A percentile compares a stretch with the other conserved stretches of the same genome.
Conservation (phyloP, 345 rosid species). For the Brassica napus region Da-Ae NC_063448.1:33902001-33902500, state of each 20-base stretch:
- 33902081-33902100: slow-evolving; percentile 11
- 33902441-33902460: too few relatives aligned
- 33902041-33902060: slow-evolving; percentile 26
- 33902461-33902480: too few relatives aligned
- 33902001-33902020: slow-evolving; percentile 2
- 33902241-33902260: not conserved
- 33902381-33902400: not conserved
- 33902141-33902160: not conserved
- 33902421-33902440: too few relatives aligned
- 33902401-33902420: not conserved
- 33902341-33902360: not conserved
- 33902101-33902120: not conserved
- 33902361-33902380: not conserved
- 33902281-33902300: not conserved
- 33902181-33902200: not conserved
- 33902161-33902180: not conserved
- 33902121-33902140: not conserved
- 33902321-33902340: not conserved
- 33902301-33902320: not conserved
- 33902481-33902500: too few relatives aligned
- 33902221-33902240: not conserved
- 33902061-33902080: slow-evolving; percentile 3
- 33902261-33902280: not conserved
- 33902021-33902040: not conserved
- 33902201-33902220: not conserved